Evolutionary conservation across 2,329 filamentous ascomycete genomes (phyloP).

Genomic region (Fusarium sp.): DNA sequence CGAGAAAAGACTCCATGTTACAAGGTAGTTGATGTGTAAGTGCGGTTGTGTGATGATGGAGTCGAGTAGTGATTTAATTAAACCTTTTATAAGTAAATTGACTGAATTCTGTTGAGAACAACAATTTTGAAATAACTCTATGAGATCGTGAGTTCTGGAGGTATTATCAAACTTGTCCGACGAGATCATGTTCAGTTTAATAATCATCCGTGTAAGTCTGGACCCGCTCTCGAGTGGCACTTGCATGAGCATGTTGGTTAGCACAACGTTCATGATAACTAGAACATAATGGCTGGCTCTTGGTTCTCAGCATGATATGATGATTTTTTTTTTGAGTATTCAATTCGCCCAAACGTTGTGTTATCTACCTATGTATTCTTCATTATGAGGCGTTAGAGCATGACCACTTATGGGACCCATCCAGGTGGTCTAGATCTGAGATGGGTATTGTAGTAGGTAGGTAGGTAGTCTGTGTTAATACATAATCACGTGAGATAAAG

Average conservation of each 20-base stretch:
- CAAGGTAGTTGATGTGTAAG: not conserved
- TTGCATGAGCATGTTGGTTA: slow-evolving; percentile 29
- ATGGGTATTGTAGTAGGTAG: too few species aligned
- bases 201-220: slow-evolving; percentile 25
- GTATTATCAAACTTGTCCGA: slow-evolving; percentile 35
- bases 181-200: slow-evolving; percentile 20
- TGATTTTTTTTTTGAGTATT: too few species aligned
- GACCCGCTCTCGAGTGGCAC: slow-evolving; percentile 3
- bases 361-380: not conserved
- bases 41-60: not conserved
- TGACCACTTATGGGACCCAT: not conserved
- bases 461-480: too few species aligned
- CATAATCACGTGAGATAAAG: too few species aligned
- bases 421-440: too few species aligned
- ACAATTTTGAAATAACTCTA: not conserved
- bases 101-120: slow-evolving; percentile 31
- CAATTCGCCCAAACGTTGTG: too few species aligned
- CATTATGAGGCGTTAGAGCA: not conserved
- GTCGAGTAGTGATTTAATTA: not conserved
- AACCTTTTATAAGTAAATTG: slow-evolving; percentile 2
- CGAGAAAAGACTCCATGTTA: slow-evolving; percentile 53
- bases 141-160: slow-evolving; percentile 9
- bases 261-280: slow-evolving; percentile 24
- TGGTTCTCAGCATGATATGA: too few species aligned
- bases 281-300: too few species aligned